phyloP scores from a whole-genome alignment of 192 early-diverging fungal genomes.

The Diversispora epigaea region DNA sequence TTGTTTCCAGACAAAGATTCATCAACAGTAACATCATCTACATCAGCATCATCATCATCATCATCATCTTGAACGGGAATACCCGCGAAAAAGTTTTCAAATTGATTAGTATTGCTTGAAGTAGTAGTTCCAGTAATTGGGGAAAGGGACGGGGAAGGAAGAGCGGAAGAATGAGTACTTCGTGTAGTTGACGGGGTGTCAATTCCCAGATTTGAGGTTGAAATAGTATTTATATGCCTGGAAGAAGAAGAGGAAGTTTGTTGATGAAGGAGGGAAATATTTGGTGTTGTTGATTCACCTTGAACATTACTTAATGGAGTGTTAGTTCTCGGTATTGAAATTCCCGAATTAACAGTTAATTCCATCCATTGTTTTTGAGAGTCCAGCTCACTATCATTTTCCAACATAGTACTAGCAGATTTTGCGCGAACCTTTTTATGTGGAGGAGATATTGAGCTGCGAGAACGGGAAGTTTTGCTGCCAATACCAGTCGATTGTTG shows the following conservation, averaged over 20 bases:
- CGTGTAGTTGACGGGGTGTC: slow-evolving; percentile 33
- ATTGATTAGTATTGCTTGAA: slow-evolving; percentile 20
- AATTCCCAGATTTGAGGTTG: slow-evolving; percentile 28
- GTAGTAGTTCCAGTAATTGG: slow-evolving; percentile 36
- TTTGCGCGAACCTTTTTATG: slow-evolving; percentile 33
- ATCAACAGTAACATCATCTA: slow-evolving; percentile 32
- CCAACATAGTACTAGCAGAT: neutral
- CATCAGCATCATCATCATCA: slow-evolving; percentile 13
- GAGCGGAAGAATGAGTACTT: slow-evolving; percentile 40
- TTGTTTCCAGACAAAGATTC: slow-evolving; percentile 32
- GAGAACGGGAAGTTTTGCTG: slow-evolving; percentile 14
- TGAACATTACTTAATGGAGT: slow-evolving; percentile 11
- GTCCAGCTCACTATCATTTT: slow-evolving; percentile 26
- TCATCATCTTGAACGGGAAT: slow-evolving; percentile 22
- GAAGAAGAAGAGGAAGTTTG: slow-evolving; percentile 17
- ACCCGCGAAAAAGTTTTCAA: slow-evolving; percentile 31
- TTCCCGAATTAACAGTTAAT: slow-evolving; percentile 25
- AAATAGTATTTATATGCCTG: slow-evolving; percentile 28
- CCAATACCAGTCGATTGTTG: slow-evolving; percentile 1
- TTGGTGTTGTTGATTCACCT: slow-evolving; percentile 13
- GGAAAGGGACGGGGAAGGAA: slow-evolving; percentile 55
- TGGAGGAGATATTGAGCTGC: slow-evolving; percentile 29
- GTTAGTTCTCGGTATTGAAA: slow-evolving; percentile 21
- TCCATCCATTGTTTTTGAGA: slow-evolving; percentile 22
- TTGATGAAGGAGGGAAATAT: slow-evolving; percentile 18